Percentiles rank a stretch among this genome's conserved stretches.
Conservation (phyloP, 192 early-diverging fungal genomes). For the Irineochytrium annulatum region DNA sequence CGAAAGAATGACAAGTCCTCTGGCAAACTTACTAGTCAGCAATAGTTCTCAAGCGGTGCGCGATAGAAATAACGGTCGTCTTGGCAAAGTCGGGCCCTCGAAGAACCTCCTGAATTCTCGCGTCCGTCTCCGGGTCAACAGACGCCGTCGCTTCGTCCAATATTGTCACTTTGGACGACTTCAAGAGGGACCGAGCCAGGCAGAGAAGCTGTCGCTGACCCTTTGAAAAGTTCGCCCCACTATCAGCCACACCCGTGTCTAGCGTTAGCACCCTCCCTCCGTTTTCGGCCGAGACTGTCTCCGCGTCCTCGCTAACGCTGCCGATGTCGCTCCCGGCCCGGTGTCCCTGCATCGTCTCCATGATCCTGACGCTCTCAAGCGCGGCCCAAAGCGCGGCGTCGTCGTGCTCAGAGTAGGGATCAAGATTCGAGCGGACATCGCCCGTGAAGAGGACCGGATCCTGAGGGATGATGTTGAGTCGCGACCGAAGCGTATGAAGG, state of each 20-base stretch:
- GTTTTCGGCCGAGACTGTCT: not conserved
- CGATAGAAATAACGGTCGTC: conserved; percentile 77
- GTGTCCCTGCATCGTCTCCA: conserved; percentile 27
- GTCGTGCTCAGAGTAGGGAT: conserved; percentile 62
- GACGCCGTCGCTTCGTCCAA: conserved; percentile 69
- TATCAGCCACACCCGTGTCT: conserved; percentile 39
- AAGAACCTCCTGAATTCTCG: conserved; percentile 75
- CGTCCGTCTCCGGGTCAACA: conserved; percentile 59
- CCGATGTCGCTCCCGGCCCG: not conserved
- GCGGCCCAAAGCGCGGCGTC: conserved; percentile 66
- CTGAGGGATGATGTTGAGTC: conserved; percentile 44
- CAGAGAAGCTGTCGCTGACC: conserved; percentile 67
- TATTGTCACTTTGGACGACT: conserved; percentile 12
- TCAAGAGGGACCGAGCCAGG: conserved; percentile 34
- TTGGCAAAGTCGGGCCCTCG: conserved; percentile 59
- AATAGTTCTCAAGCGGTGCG: conserved; percentile 37
- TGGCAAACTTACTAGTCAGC: conserved; percentile 3
- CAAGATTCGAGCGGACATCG: conserved; percentile 66
- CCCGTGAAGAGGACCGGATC: conserved; percentile 58
- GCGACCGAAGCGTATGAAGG: conserved; percentile 45
- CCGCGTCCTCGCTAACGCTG: not conserved
- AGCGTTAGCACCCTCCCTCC: conserved; percentile 8
- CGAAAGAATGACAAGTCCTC: not conserved
- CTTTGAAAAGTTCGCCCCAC: conserved; percentile 65
- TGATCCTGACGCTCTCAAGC: conserved; percentile 65